phyloP scores from a whole-genome alignment of 768 basidiomycete species.

The Amanita brunnescens region DNA sequence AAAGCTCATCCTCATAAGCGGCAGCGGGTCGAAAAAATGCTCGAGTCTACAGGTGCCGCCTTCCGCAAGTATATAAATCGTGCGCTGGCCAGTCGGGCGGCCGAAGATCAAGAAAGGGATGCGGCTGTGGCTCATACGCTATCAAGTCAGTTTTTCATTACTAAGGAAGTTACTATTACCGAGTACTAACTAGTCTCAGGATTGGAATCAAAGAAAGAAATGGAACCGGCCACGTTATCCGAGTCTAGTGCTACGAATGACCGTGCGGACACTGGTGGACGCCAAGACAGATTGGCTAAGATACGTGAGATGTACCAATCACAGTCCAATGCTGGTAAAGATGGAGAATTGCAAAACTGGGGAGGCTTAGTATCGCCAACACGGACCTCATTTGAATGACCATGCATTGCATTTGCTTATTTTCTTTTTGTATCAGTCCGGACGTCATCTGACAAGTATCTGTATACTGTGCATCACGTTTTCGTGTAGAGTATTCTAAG shows the following conservation, averaged over 20 bases:
- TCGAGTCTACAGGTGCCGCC: conserved; percentile 81
- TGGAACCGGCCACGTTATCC: conserved; percentile 16
- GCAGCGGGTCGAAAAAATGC: conserved; percentile 75
- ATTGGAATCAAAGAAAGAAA: conserved; percentile 47
- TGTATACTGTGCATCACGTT: conserved; percentile 7
- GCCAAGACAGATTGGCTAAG: conserved; percentile 61
- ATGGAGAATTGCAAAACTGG: conserved; percentile 29
- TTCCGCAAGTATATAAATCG: conserved; percentile 90
- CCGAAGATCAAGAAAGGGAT: conserved; percentile 75
- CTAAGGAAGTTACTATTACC: conserved; percentile 6
- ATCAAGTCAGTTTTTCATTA: conserved; percentile 41
- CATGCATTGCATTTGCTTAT: conserved; percentile 5
- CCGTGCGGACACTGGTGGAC: conserved; percentile 18
- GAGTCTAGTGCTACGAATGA: conserved; percentile 21
- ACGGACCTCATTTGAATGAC: conserved; percentile 24
- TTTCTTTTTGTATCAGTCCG: conserved; percentile 3
- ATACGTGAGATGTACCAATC: conserved; percentile 78
- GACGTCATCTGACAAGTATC: conserved; percentile 11
- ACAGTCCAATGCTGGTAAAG: conserved; percentile 45
- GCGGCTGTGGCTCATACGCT: conserved; percentile 78
- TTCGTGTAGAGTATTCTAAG: background rate
- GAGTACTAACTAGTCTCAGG: conserved; percentile 26
- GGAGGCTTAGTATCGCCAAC: conserved; percentile 18
- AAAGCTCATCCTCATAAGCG: conserved; percentile 85
- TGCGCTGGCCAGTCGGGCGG: conserved; percentile 80